Percentiles rank a stretch among this genome's conserved stretches.
These are phyloP conservation scores for Pholiota adiposa DNA, from an alignment of 1,284 basidiomycete species.

Conservation along the genomic window DNA sequence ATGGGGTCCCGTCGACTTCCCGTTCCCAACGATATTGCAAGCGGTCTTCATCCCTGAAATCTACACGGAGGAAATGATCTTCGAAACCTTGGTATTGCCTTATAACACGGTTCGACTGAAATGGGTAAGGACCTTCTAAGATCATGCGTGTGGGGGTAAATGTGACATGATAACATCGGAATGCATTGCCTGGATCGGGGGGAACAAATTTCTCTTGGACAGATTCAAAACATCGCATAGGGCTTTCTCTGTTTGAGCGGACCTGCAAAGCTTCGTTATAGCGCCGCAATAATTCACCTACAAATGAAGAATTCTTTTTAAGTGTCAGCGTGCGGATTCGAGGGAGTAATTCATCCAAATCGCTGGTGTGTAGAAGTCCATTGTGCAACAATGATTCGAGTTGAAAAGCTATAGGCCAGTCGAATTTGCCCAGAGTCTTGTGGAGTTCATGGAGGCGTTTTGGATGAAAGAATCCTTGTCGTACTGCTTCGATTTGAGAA, in stretches of 20 bases:
- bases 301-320: constrained; percentile 31
- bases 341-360: constrained; percentile 50
- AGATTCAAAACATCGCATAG: constrained; percentile 52
- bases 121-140: constrained; percentile 72
- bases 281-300: constrained; percentile 53
- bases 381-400: constrained; percentile 68
- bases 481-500: constrained; percentile 48
- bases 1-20: constrained; percentile 60
- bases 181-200: constrained; percentile 25
- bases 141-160: constrained; percentile 74
- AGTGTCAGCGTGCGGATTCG: constrained; percentile 45
- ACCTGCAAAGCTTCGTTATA: constrained; percentile 51
- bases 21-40: constrained; percentile 69
- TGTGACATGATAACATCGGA: constrained; percentile 65
- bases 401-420: constrained; percentile 72
- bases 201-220: constrained; percentile 31
- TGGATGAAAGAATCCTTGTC: constrained; percentile 51
- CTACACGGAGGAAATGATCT: constrained; percentile 73
- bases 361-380: constrained; percentile 57
- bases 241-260: constrained; percentile 46
- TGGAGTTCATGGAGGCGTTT: constrained; percentile 50
- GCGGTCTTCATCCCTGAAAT: constrained; percentile 79
- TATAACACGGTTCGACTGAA: constrained; percentile 68
- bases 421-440: constrained; percentile 44
- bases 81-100: constrained; percentile 60